Evolutionary conservation across 2,329 filamentous ascomycete genomes (phyloP), one percentile per base, ranked within the genome.

Genomic region (Botrytis sinoallii): DNA sequence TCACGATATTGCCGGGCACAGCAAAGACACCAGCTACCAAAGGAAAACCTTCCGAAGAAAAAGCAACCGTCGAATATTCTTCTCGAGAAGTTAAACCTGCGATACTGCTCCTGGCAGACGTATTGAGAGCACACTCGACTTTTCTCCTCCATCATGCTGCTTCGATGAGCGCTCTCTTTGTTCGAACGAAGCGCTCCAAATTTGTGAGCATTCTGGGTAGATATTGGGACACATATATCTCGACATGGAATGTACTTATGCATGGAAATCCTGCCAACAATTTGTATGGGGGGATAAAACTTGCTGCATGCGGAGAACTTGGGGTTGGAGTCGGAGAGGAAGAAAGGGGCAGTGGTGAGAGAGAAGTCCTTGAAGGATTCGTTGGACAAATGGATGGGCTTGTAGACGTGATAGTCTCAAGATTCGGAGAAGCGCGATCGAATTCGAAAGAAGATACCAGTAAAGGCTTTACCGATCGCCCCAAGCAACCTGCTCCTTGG

Each of bases 261-360:
- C 93, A 95, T 80, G 95, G 94, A 14, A 98, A 97, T 78, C 96
- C 96, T 0, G 90, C 91, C 2, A 89, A 92, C 1, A 91, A 91
- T 76, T 86, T 97, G 8, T 94, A 94, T 79, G 90, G 91, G 18
- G 94, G 93, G 9, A 90, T 97, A 80, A 97, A 97, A 82, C 86
- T 99, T 46, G 93, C 95, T 20, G 93, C 92, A 10, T 94, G 93
- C 48, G 95, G 96, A 29, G 95, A 98, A 83, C 88, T 98, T 40
- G 96, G 96, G 25, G 89, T 98, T 64, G 96, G 96, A 0, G 96
- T 98, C 1, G 96, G 96, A 29, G 96, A 98, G 81, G 96, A 98
- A 84, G 93, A 98, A 72, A 92, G 94, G 81, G 95, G 95, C 7
- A 98, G 95, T 81, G 94, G 94, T 46, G 95, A 98, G 84, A 88